These are phyloP conservation scores for Eurotiales sp. DNA, from an alignment of 2,329 filamentous ascomycete genomes.

Conservation along the genomic window DNA sequence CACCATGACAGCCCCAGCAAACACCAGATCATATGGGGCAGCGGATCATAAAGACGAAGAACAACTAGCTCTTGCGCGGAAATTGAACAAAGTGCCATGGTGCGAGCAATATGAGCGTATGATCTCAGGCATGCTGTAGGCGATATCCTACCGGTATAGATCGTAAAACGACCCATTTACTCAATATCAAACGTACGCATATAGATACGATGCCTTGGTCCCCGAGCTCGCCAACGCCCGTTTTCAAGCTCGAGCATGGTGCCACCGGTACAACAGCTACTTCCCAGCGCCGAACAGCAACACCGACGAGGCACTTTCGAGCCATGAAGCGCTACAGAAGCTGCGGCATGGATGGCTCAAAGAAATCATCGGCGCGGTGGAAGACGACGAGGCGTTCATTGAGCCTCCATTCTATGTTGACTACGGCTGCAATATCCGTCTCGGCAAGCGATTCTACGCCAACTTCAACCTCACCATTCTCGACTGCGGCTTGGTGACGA, in stretches of 20 bases:
- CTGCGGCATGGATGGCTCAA: slow-evolving; percentile 44
- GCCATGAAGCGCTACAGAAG: slow-evolving; percentile 40
- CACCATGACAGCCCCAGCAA: background rate
- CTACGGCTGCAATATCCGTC: slow-evolving; percentile 61
- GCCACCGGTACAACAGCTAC: slow-evolving; percentile 57
- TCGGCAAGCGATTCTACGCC: slow-evolving; percentile 59
- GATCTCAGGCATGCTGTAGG: slow-evolving; percentile 25
- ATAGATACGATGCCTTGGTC: slow-evolving; percentile 50
- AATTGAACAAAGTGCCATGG: slow-evolving; percentile 19
- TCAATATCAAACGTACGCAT: background rate
- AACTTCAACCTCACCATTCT: slow-evolving; percentile 43
- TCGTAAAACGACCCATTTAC: background rate
- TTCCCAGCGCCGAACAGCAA: slow-evolving; percentile 47
- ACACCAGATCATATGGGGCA: slow-evolving; percentile 5
- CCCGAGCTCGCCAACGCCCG: slow-evolving; percentile 51
- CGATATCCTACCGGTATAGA: background rate
- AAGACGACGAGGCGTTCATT: slow-evolving; percentile 49
- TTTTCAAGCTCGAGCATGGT: slow-evolving; percentile 53
- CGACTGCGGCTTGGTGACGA: slow-evolving; percentile 51
- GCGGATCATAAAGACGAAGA: slow-evolving; percentile 11
- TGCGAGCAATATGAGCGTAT: slow-evolving; percentile 26
- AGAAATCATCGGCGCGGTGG: slow-evolving; percentile 49
- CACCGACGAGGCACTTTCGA: slow-evolving; percentile 11
- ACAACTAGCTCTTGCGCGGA: slow-evolving; percentile 14
- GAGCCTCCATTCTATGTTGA: slow-evolving; percentile 61